Percentiles rank a stretch among this genome's conserved stretches.
phyloP scores from a whole-genome alignment of 495 filamentous ascomycete species.

The Cenococcum geophilum region DNA sequence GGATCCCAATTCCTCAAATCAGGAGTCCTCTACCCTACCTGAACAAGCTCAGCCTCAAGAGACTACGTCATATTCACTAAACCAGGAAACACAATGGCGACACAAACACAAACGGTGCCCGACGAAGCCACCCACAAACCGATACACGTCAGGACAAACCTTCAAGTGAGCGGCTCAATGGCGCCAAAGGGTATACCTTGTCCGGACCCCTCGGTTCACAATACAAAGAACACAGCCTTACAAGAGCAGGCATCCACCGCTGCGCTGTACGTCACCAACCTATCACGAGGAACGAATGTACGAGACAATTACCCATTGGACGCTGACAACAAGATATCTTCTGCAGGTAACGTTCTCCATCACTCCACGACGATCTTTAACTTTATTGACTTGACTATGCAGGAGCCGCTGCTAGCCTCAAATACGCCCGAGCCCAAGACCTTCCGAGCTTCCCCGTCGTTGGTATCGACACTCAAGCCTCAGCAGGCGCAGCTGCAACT shows the following conservation, averaged over 20 bases:
- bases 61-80: background rate
- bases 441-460: slow-evolving; percentile 60
- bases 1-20: background rate
- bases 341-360: slow-evolving; percentile 41
- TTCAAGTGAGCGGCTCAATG: background rate
- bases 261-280: slow-evolving; percentile 40
- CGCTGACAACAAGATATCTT: slow-evolving; percentile 47
- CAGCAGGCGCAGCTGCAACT: slow-evolving; percentile 65
- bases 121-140: slow-evolving; percentile 12
- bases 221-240: slow-evolving; percentile 29
- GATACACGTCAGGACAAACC: background rate
- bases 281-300: slow-evolving; percentile 39
- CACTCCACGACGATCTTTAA: background rate
- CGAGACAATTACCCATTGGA: slow-evolving; percentile 40
- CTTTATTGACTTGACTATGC: slow-evolving; percentile 1
- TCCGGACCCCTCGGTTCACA: slow-evolving; percentile 40
- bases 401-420: slow-evolving; percentile 58
- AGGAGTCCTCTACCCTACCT: background rate
- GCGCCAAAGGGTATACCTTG: slow-evolving; percentile 25
- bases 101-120: slow-evolving; percentile 15
- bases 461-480: slow-evolving; percentile 59
- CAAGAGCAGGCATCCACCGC: slow-evolving; percentile 41
- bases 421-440: slow-evolving; percentile 60
- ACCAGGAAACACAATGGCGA: slow-evolving; percentile 18
- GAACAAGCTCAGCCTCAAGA: background rate